phyloP scores from a whole-genome alignment of 176 grass and related monocot species.

The Oryza nivara region DNA sequence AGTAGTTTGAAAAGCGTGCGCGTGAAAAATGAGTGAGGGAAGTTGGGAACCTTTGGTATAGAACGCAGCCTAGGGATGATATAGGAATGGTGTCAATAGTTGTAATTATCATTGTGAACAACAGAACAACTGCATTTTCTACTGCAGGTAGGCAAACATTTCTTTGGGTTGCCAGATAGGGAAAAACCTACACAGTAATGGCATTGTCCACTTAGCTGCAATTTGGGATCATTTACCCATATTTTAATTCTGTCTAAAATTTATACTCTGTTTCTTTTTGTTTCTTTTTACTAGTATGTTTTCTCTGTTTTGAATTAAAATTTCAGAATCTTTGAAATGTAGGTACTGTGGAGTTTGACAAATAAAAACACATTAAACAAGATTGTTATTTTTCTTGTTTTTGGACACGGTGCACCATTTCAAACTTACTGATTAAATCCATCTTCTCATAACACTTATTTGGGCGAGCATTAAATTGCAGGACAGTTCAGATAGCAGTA shows the following conservation, averaged over 20 bases:
- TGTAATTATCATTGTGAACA: not conserved
- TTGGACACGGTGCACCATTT: not conserved
- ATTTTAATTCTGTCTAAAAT: not conserved
- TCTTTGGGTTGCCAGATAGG: not conserved
- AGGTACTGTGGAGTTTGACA: not conserved
- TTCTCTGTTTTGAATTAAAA: not conserved
- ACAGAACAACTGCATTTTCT: not conserved
- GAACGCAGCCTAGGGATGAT: no score
- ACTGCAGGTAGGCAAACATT: not conserved
- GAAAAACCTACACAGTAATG: not conserved
- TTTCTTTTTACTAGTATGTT: not conserved
- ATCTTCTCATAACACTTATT: constrained; percentile 2
- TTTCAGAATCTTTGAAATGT: not conserved
- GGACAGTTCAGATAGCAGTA: constrained; percentile 34
- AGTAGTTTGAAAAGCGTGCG: no score
- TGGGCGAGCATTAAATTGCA: constrained; percentile 5
- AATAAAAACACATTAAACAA: not conserved
- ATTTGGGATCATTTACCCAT: not conserved
- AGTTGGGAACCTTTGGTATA: no score
- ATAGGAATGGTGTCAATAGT: not conserved
- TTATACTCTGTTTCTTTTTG: not conserved
- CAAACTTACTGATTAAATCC: not conserved
- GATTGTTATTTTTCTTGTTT: no score
- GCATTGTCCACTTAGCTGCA: not conserved
- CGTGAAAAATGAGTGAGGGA: no score